Evolutionary conservation across 768 basidiomycete genomes (phyloP), one percentile per base, ranked within the genome.

Genomic region (Kwoniella sp.): DNA sequence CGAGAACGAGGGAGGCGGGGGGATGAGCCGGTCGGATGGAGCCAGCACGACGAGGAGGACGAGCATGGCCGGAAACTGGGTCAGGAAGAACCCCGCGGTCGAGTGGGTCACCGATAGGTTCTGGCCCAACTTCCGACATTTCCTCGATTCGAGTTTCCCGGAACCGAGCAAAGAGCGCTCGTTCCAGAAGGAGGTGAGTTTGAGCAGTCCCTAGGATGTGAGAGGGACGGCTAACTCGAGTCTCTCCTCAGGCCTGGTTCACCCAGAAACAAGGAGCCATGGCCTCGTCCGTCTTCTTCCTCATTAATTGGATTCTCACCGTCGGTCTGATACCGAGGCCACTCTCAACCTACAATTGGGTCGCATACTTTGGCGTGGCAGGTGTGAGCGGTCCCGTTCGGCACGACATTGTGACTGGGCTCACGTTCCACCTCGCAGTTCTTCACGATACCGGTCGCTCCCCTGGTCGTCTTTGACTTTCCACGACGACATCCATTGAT

Each of bases 151-250:
- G 17, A 61, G 51, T 15, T 74, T 69, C 50, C 63, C 67, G 6
- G 73, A 74, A 43, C 40, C 54, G 5, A 55, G 46, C 31, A 73
- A 73, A 46, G 72, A 73, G 50, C 52, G 61, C 37, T 60, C 67
- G 17, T 73, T 63, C 45, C 63, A 67, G 33, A 71, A 70, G 50
- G 72, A 73, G 50, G 68, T 73, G 56, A 55, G 63, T 57, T n/a
- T 3, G 11, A 19, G n/a, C 5, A n/a, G n/a, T n/a, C n/a, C n/a
- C 9, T 17, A 31, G 19, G 3, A 19, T 10, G 5, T 17, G 23
- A 23, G 29, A 44, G 7, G 8, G 5, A 15, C 19, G 37, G n/a
- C 3, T 43, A 15, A 17, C 11, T 27, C 28, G 19, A 10, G 31
- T 19, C 17, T 17, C 23, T 27, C 8, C 27, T 9, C 37, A 70